Evolutionary conservation across 371 early-diverging fungal species (phyloP).

Genomic region (Nematocida homosporus): DNA sequence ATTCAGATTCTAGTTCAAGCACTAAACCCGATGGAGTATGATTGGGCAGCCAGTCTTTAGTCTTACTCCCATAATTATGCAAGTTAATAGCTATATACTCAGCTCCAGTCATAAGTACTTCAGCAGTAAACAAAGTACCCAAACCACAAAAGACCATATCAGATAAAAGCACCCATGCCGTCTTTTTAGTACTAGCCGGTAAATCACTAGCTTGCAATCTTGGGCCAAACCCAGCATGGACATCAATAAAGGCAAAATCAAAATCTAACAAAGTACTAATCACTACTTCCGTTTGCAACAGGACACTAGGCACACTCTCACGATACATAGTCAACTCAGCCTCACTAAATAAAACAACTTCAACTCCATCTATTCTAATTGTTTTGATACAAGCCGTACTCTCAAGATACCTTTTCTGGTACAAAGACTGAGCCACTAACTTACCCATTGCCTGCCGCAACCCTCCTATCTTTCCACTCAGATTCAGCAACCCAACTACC

Average conservation of each 20-base stretch:
- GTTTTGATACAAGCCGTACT: neutral
- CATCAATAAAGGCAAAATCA: slow-evolving; percentile 21
- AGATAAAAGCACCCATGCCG: slow-evolving; percentile 26
- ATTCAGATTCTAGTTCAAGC: too few relatives aligned
- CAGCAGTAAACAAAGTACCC: slow-evolving; percentile 1
- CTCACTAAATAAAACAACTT: neutral
- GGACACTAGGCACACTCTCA: neutral
- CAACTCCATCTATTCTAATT: neutral
- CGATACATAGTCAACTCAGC: neutral
- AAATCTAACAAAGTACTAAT: slow-evolving; percentile 19
- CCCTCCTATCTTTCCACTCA: slow-evolving; percentile 9
- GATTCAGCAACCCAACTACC: slow-evolving; percentile 4
- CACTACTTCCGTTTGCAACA: slow-evolving; percentile 41
- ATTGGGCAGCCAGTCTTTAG: neutral
- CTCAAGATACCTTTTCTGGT: neutral
- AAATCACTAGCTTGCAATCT: neutral
- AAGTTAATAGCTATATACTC: neutral
- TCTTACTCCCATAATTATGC: neutral
- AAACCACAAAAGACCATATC: neutral
- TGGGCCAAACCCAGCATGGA: neutral
- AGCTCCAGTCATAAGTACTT: neutral
- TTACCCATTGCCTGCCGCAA: neutral
- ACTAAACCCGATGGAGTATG: neutral
- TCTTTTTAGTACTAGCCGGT: neutral
- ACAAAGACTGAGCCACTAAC: neutral